Evolutionary conservation across 2,329 filamentous ascomycete genomes (phyloP).

Genomic region (Beauveria sp.): DNA sequence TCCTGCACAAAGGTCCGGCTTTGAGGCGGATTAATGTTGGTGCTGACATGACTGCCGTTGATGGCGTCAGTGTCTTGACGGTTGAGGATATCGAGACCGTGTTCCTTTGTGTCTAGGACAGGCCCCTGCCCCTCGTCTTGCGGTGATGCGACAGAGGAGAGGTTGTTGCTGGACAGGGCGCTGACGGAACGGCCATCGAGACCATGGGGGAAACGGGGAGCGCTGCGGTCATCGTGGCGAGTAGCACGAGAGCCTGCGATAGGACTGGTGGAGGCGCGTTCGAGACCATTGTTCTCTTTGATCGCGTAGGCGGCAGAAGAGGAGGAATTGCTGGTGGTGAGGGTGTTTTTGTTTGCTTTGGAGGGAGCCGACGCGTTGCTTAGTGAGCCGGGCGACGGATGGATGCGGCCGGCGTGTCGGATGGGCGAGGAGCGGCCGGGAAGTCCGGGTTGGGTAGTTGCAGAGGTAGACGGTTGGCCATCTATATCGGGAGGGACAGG

Average conservation of each 20-base stretch:
- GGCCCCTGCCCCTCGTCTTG: conserved; percentile 47
- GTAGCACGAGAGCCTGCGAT: conserved; percentile 14
- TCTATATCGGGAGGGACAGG: conserved; percentile 46
- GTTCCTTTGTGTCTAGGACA: conserved; percentile 39
- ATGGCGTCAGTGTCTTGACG: conserved; percentile 21
- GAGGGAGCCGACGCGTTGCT: conserved; percentile 14
- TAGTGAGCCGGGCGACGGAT: conserved; percentile 25
- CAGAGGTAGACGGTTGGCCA: conserved; percentile 46
- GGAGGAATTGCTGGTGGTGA: conserved; percentile 12
- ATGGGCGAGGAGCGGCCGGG: conserved; percentile 25
- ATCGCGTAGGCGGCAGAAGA: conserved; percentile 7
- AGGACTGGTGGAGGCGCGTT: conserved; percentile 15
- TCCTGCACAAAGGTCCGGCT: conserved; percentile 40
- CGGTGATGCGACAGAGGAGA: conserved; percentile 35
- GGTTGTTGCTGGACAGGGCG: conserved; percentile 17
- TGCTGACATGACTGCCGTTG: conserved; percentile 21
- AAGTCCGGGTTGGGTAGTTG: conserved; percentile 45
- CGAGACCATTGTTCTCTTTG: conserved; percentile 12
- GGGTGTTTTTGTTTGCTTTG: conserved; percentile 21
- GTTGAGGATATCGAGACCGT: conserved; percentile 8
- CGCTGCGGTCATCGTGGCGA: conserved; percentile 12
- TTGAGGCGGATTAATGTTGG: conserved; percentile 20
- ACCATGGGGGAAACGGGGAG: conserved; percentile 15
- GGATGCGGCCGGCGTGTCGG: conserved; percentile 18
- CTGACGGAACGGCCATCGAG: conserved; percentile 19